Conservation (phyloP, 345 rosid species). For the Euphorbia tirucalli region DNA sequence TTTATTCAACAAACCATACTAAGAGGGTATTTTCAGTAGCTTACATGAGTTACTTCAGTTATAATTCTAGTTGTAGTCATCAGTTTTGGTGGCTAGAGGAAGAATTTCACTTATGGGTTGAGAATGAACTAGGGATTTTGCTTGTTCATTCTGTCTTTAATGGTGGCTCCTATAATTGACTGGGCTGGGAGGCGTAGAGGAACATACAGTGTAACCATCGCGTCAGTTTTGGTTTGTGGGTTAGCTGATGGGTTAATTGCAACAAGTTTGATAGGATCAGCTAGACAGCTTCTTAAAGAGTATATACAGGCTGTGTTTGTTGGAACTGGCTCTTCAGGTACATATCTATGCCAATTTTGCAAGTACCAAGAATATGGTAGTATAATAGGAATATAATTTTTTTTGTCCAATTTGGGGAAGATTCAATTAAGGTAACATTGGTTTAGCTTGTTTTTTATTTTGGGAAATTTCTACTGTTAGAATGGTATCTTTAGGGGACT, state of each 20-base stretch:
- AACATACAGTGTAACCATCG: constrained; percentile 50
- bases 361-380: neutral
- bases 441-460: too few species aligned
- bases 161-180: constrained; percentile 69
- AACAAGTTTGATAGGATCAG: constrained; percentile 83
- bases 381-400: neutral
- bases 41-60: constrained; percentile 80
- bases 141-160: constrained; percentile 62
- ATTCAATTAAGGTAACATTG: neutral
- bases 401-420: neutral
- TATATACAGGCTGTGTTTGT: constrained; percentile 97
- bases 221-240: constrained; percentile 72
- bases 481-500: neutral
- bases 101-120: constrained; percentile 49
- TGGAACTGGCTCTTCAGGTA: constrained; percentile 96
- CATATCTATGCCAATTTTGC: neutral
- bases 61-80: constrained; percentile 57
- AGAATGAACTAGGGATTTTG: constrained; percentile 83
- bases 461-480: too few species aligned
- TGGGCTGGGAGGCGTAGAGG: constrained; percentile 41
- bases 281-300: constrained; percentile 80
- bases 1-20: constrained; percentile 66
- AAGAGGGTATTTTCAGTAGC: constrained; percentile 87
- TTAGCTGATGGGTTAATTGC: constrained; percentile 85
- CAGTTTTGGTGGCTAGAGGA: constrained; percentile 53